phyloP scores from a whole-genome alignment of 306 rosid species.

The Crotalaria pallida region DNA sequence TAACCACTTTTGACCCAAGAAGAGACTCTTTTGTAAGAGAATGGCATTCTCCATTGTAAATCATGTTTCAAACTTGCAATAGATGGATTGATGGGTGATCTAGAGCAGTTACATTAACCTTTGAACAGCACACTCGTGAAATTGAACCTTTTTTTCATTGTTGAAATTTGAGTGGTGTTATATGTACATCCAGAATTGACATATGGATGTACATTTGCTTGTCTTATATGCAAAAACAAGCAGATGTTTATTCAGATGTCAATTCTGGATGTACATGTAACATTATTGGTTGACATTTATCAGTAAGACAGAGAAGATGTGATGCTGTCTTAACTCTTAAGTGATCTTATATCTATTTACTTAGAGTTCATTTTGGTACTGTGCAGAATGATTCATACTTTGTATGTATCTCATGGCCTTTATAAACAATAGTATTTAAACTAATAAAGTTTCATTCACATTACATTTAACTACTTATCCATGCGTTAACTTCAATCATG shows the following conservation, averaged over 20 bases:
- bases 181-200: too few species aligned
- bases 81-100: neutral
- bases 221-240: too few species aligned
- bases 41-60: neutral
- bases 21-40: neutral
- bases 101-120: neutral
- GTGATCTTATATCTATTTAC: neutral
- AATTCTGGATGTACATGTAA: too few species aligned
- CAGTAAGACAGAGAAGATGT: neutral
- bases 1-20: neutral
- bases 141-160: neutral
- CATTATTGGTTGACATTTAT: neutral
- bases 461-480: neutral
- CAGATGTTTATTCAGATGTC: too few species aligned
- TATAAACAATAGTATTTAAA: neutral
- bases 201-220: too few species aligned
- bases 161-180: too few species aligned
- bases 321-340: neutral
- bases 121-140: neutral
- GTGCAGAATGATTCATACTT: neutral
- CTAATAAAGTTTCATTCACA: neutral
- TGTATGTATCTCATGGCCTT: neutral
- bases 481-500: neutral
- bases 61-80: neutral
- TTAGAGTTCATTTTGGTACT: neutral